Conservation (phyloP, 805 yeast genomes). For the Limtongia smithiae region DNA sequence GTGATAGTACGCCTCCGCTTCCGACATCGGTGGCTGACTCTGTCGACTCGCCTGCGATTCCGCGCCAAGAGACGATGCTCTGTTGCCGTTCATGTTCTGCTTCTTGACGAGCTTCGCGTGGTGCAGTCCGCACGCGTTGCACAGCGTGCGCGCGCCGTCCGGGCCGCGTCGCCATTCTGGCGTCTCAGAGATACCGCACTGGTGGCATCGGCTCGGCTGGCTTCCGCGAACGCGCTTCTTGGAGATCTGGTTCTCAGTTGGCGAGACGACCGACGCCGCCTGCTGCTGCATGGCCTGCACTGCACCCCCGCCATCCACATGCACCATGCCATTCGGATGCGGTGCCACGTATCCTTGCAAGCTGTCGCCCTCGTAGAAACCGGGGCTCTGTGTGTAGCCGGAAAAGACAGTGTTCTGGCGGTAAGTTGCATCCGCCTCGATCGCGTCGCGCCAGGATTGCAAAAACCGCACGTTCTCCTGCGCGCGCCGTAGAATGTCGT, state of each 20-base stretch:
- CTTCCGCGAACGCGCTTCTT: conserved; percentile 17
- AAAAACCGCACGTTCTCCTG: conserved; percentile 16
- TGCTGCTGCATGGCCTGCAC: conserved; percentile 5
- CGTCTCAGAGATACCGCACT: conserved; percentile 43
- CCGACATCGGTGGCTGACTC: too few relatives aligned
- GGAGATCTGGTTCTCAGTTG: conserved; percentile 4
- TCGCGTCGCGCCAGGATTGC: conserved; percentile 18
- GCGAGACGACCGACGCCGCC: background rate
- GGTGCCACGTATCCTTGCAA: too few relatives aligned
- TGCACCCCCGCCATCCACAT: too few relatives aligned
- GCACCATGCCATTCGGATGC: too few relatives aligned
- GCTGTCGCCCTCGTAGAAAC: too few relatives aligned
- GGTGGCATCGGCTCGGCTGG: conserved; percentile 25
- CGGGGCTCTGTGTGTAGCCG: too few relatives aligned
- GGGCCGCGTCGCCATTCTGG: conserved; percentile 89
- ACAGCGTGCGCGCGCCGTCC: conserved; percentile 66
- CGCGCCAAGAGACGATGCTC: too few relatives aligned
- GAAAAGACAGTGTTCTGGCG: too few relatives aligned
- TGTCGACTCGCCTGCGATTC: too few relatives aligned
- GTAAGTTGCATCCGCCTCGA: conserved; percentile 3
- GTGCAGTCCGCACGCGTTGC: conserved; percentile 75
- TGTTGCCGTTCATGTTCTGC: conserved; percentile 1
- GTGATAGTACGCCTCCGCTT: background rate
- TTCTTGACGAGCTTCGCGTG: conserved; percentile 62
- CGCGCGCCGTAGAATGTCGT: conserved; percentile 20